phyloP scores from a whole-genome alignment of 495 filamentous ascomycete species.

The Penicillium paxilli region DNA sequence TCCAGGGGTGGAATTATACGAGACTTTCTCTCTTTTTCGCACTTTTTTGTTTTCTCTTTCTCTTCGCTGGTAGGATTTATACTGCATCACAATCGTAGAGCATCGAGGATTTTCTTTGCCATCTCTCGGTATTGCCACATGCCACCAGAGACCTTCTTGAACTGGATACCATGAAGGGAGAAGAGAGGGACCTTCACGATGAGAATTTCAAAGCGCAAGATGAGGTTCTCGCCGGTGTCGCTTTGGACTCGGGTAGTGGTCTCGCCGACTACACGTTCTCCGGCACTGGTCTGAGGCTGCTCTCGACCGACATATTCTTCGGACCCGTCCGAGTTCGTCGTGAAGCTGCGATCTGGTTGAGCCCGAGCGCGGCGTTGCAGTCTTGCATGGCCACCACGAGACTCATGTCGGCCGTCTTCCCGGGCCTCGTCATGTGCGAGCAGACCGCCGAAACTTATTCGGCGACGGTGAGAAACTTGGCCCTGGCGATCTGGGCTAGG shows the following conservation, averaged over 20 bases:
- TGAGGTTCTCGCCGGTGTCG: slow-evolving; percentile 76
- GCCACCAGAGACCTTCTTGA: slow-evolving; percentile 93
- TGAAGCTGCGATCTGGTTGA: slow-evolving; percentile 66
- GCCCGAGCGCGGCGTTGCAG: slow-evolving; percentile 40
- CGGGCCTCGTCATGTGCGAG: slow-evolving; percentile 59
- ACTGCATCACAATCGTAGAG: slow-evolving; percentile 68
- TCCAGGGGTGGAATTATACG: neutral
- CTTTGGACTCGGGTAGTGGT: slow-evolving; percentile 85
- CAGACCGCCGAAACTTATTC: slow-evolving; percentile 80
- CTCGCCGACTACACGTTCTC: slow-evolving; percentile 64
- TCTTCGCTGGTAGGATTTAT: neutral
- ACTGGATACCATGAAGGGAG: slow-evolving; percentile 92
- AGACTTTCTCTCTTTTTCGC: neutral
- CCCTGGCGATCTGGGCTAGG: slow-evolving; percentile 56
- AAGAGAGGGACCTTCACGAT: slow-evolving; percentile 97
- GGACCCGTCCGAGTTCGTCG: slow-evolving; percentile 75
- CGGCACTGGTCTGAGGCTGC: slow-evolving; percentile 34
- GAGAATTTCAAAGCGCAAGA: slow-evolving; percentile 90
- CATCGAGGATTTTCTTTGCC: slow-evolving; percentile 91
- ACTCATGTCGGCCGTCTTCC: slow-evolving; percentile 38
- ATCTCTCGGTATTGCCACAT: slow-evolving; percentile 99
- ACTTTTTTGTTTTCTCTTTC: neutral
- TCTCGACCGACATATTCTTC: slow-evolving; percentile 63
- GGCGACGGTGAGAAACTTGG: slow-evolving; percentile 64
- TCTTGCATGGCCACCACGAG: slow-evolving; percentile 27